These are phyloP conservation scores for Kluyveromyces siamensis DNA, from an alignment of 805 yeast genomes.

Conservation along the genomic window DNA sequence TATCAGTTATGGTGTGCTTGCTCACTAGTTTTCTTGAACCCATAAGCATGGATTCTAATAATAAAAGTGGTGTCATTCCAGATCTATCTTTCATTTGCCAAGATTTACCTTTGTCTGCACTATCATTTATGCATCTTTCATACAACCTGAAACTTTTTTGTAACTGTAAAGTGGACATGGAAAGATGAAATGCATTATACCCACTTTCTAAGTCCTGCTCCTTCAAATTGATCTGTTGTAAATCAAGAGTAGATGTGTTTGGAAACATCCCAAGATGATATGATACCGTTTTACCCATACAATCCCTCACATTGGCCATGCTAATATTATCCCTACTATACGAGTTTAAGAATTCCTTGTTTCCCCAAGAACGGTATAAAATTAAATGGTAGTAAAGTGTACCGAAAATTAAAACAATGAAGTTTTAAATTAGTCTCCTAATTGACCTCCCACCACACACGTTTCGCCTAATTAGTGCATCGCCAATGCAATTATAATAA, in stretches of 20 bases:
- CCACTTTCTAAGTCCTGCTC: constrained; percentile 64
- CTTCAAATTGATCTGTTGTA: constrained; percentile 27
- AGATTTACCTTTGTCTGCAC: constrained; percentile 17
- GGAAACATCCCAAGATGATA: constrained; percentile 1
- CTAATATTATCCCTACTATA: not conserved
- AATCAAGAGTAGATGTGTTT: constrained; percentile 12
- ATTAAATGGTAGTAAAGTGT: not conserved
- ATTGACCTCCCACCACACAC: not conserved
- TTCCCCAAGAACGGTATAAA: not conserved
- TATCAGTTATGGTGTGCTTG: no score
- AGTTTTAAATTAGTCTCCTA: not conserved
- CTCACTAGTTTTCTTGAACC: not conserved
- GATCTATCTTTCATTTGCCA: constrained; percentile 55
- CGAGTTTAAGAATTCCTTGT: not conserved
- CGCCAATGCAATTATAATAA: no score
- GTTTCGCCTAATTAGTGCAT: no score
- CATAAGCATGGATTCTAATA: not conserved
- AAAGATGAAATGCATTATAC: constrained; percentile 73
- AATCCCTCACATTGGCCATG: constrained; percentile 4
- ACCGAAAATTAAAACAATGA: not conserved
- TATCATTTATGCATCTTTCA: constrained; percentile 14
- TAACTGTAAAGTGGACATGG: constrained; percentile 24
- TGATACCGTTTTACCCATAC: constrained; percentile 2
- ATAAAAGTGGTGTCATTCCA: constrained; percentile 47
- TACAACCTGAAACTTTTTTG: constrained; percentile 23